Conservation (phyloP, 1,284 basidiomycete genomes). For the Peniophora sp. region DNA sequence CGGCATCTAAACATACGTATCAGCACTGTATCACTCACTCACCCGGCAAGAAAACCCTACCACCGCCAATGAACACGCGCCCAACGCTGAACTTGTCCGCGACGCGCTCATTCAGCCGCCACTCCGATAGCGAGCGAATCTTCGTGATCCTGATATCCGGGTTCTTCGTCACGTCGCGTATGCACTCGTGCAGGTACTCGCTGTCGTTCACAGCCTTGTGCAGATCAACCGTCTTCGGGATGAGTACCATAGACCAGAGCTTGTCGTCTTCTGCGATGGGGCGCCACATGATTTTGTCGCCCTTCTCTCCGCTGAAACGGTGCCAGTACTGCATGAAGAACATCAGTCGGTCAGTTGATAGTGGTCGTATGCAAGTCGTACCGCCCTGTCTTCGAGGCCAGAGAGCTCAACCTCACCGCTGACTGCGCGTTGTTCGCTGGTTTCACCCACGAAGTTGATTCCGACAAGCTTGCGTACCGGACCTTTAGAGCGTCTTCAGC, state of each 20-base stretch:
- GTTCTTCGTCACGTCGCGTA: conserved; percentile 2
- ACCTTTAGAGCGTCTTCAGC: neutral
- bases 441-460: neutral
- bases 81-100: conserved; percentile 26
- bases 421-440: neutral
- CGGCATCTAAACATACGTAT: conserved; percentile 6
- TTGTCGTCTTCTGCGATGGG: conserved; percentile 1
- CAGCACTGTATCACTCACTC: neutral
- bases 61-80: conserved; percentile 28
- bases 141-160: conserved; percentile 8
- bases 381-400: conserved; percentile 15
- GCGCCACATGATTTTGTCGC: neutral
- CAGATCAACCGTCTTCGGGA: conserved; percentile 14
- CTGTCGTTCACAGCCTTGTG: conserved; percentile 10
- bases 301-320: neutral
- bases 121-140: conserved; percentile 14
- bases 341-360: neutral
- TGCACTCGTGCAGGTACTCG: conserved; percentile 6
- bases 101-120: conserved; percentile 29
- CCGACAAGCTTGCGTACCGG: neutral
- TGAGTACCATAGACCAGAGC: conserved; percentile 7
- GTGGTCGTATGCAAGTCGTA: conserved; percentile 6
- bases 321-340: neutral
- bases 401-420: conserved; percentile 22
- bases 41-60: conserved; percentile 12